Evolutionary conservation across 768 basidiomycete genomes (phyloP).

Genomic region (Tremella mesenterica): DNA sequence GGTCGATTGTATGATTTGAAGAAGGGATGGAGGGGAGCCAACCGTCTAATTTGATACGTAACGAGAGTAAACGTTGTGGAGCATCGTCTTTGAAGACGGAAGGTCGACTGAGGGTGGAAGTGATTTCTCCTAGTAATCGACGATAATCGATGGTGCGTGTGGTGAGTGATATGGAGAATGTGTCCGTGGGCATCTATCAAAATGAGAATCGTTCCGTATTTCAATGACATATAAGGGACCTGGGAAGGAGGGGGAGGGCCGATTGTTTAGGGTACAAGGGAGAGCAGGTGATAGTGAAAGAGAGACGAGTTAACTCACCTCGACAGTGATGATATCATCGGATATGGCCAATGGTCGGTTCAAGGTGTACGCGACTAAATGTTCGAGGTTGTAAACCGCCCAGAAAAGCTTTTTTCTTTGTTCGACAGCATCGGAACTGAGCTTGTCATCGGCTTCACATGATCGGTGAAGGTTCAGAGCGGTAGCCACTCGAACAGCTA

Average conservation of each 20-base stretch:
- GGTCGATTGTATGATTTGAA: neutral
- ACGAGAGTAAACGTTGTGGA: conserved; percentile 5
- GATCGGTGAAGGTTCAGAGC: conserved; percentile 21
- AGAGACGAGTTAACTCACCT: conserved; percentile 10
- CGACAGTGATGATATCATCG: conserved; percentile 24
- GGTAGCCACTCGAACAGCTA: conserved; percentile 20
- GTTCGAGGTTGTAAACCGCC: conserved; percentile 25
- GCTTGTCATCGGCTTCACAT: conserved; percentile 1
- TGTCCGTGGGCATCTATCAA: conserved; percentile 12
- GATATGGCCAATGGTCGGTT: conserved; percentile 19
- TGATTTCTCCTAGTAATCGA: conserved; percentile 13
- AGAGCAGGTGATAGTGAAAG: neutral
- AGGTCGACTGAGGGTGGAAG: conserved; percentile 13
- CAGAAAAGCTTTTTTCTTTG: conserved; percentile 21
- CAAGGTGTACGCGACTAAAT: conserved; percentile 21
- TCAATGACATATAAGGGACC: too few relatives aligned
- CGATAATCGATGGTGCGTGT: neutral
- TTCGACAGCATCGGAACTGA: neutral
- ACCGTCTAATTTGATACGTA: conserved; percentile 13
- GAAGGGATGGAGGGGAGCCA: conserved; percentile 7
- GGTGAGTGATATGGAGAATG: conserved; percentile 11
- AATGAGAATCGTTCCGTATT: too few relatives aligned
- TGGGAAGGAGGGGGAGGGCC: too few relatives aligned
- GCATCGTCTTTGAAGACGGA: conserved; percentile 11
- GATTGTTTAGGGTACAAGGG: too few relatives aligned